phyloP scores from a whole-genome alignment of 257 asterid species.

The Primulina tabacum region DNA sequence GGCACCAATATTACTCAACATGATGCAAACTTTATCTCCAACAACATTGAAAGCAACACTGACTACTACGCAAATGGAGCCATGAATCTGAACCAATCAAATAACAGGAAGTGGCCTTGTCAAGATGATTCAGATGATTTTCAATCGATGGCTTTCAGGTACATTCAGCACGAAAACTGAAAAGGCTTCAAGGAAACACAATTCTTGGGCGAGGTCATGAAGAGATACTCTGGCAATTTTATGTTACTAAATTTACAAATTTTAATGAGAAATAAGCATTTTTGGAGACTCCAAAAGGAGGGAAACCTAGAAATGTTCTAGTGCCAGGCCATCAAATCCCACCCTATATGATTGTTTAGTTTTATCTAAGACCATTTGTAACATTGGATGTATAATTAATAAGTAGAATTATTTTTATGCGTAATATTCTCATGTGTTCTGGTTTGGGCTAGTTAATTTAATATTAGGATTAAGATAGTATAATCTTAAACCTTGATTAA shows the following conservation, averaged over 20 bases:
- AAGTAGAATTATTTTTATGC: background rate
- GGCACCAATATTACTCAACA: constrained; percentile 27
- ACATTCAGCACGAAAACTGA: constrained; percentile 23
- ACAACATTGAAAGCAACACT: background rate
- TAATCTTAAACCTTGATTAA: background rate
- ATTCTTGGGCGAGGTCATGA: background rate
- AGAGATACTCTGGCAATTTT: background rate
- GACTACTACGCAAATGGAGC: background rate
- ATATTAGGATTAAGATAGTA: background rate
- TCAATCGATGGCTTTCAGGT: constrained; percentile 55
- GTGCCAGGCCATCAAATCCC: background rate
- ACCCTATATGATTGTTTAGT: background rate
- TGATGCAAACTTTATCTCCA: constrained; percentile 19
- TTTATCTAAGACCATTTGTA: background rate
- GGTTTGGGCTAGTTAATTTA: background rate
- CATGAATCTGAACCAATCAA: constrained; percentile 22
- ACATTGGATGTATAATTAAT: background rate
- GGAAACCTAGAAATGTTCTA: background rate
- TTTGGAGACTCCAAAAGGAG: background rate
- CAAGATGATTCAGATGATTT: constrained; percentile 46
- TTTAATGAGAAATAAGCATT: background rate
- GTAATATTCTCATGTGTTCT: background rate
- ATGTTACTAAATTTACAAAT: background rate
- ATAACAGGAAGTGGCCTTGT: constrained; percentile 30
- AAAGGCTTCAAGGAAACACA: background rate